Base-by-base conservation (phyloP, 768 basidiomycete species). In the Panaeolus cyanescens region DNA sequence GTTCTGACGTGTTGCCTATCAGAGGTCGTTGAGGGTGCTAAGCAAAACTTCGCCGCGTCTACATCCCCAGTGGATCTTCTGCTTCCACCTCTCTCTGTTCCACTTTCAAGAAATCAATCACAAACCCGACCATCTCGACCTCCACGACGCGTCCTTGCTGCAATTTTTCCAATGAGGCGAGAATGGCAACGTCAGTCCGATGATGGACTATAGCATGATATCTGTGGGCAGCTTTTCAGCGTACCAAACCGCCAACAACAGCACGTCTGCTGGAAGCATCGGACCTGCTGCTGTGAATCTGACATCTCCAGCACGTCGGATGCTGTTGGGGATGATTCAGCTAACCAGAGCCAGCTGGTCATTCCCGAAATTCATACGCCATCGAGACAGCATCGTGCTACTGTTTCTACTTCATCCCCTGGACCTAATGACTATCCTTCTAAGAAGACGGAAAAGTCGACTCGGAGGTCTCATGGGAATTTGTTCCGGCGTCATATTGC, bases 1-100 rank as follows among this genome's bases (percentile, higher is more conserved):
- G 66, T 42, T 58, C 68, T 42, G 42, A 59, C 31, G 45, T 58
- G 19, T 65, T 50, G n/a, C 12, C 58, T 59, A 64, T 55, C 72
- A 93, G 92, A 85, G 77, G 91, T 93, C 15, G 89, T 93, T 6
- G 89, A 92, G 68, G 93, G 92, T 67, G 87, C 92, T 13, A 81
- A 88, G 39, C 85, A 89, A 69, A 89, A 83, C 59, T 93, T 94
- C 67, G 88, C 85, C 28, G 82, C 84, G 8, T 79, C 81, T 5
- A 77, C 82, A 3, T 78, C 77, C 0, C 77, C 75, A 22, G 71
- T 77, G 70, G 65, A 77, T 54, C 72, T 79, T 36, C 73, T 79
- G 30, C 80, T 88, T 42, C 87, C 88, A 9, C 81, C 90, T 13
- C 82, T 91, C 28, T 89, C 91, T 1, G 74, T 88, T 0, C 87